Percentiles rank a stretch among this genome's conserved stretches.
Conservation (phyloP, 148 eudicot genomes). For the Camellia sinensis region DNA sequence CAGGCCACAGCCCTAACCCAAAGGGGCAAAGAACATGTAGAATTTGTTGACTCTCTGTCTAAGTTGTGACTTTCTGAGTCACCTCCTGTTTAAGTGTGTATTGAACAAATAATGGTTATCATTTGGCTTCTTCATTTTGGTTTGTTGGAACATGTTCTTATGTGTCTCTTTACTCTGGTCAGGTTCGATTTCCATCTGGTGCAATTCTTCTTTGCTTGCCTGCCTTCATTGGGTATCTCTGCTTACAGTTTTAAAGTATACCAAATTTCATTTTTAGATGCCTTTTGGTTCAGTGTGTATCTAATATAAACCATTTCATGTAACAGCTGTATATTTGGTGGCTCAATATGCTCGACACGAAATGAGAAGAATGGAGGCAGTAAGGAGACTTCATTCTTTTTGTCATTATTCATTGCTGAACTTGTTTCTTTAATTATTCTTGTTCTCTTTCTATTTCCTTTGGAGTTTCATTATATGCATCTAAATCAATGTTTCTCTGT, state of each 20-base stretch:
- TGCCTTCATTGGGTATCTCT: conserved; percentile 82
- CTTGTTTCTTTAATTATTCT: background rate
- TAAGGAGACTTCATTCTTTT: conserved; percentile 24
- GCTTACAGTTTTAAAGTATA: background rate
- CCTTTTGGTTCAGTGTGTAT: conserved; percentile 8
- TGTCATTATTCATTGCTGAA: background rate
- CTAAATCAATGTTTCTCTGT: background rate
- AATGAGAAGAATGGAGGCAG: conserved; percentile 82
- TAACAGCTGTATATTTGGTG: conserved; percentile 87
- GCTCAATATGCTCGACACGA: conserved; percentile 82
- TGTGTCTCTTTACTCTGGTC: conserved; percentile 23
- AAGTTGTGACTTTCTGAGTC: background rate
- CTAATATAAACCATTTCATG: conserved; percentile 29
- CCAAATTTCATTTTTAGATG: conserved; percentile 1
- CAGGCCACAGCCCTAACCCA: background rate
- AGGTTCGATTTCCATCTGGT: conserved; percentile 94
- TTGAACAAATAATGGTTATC: background rate
- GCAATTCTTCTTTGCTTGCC: conserved; percentile 78
- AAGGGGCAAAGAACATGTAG: background rate
- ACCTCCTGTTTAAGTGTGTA: background rate
- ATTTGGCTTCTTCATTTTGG: background rate
- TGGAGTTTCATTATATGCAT: background rate
- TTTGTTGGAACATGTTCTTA: conserved; percentile 23
- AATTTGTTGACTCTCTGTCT: background rate
- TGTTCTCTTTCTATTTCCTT: background rate